Conservation (phyloP, 2,329 filamentous ascomycete genomes). For the Aureobasidium namibiae region DNA sequence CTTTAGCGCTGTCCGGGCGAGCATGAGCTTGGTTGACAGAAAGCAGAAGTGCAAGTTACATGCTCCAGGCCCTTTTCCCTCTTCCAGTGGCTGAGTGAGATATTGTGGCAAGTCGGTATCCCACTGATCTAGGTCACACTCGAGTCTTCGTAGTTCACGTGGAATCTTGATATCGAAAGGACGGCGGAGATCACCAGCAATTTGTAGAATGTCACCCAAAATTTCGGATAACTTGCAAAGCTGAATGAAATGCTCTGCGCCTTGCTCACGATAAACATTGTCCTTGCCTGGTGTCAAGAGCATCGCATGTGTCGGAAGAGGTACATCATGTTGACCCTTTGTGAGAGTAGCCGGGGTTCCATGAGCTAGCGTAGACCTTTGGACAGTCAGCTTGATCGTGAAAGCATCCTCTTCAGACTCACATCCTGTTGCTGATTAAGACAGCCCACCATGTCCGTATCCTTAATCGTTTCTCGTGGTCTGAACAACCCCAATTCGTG, state of each 20-base stretch:
- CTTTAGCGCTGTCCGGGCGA: constrained; percentile 15
- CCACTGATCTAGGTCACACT: constrained; percentile 8
- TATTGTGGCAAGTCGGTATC: neutral
- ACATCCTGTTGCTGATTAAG: constrained; percentile 41
- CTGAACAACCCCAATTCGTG: constrained; percentile 43
- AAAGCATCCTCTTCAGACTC: neutral
- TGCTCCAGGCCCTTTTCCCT: constrained; percentile 19
- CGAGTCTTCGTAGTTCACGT: neutral
- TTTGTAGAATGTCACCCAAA: neutral
- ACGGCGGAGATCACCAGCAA: neutral
- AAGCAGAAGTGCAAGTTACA: constrained; percentile 35
- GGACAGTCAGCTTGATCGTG: neutral
- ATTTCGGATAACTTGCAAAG: constrained; percentile 1
- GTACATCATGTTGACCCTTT: constrained; percentile 48
- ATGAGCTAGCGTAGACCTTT: constrained; percentile 47
- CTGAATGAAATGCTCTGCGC: constrained; percentile 7
- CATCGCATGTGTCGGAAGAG: constrained; percentile 34
- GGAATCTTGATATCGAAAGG: neutral
- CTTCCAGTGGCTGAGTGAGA: neutral
- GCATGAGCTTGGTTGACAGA: constrained; percentile 31
- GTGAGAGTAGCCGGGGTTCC: constrained; percentile 47
- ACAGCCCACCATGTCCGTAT: constrained; percentile 51
- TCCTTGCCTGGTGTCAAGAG: constrained; percentile 1
- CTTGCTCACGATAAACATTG: neutral
- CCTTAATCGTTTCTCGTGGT: constrained; percentile 43